Base-by-base conservation (phyloP, 768 basidiomycete genomes). In the Leccinum sublutescens region DNA sequence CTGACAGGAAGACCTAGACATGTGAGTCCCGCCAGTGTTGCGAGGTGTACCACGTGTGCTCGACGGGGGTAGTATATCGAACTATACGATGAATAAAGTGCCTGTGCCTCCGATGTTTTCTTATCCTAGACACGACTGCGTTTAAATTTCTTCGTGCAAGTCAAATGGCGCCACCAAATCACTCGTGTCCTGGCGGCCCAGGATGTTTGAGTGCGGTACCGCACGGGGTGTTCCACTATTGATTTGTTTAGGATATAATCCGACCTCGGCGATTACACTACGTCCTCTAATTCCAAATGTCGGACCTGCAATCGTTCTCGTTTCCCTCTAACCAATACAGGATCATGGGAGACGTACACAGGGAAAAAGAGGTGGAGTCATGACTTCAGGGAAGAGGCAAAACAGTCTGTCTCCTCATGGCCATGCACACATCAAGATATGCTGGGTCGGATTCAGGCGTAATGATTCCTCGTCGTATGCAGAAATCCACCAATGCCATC, bases 401-500 rank as follows among this genome's bases (percentile, higher is more conserved):
- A 23, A 66, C 38, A 27, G 31, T 43, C 1, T 66, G 60, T 34
- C 54, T 58, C 23, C 57, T 65, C 55, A 72, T 59, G 4, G 63
- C 59, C 65, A 64, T 56, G 33, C 70, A 74, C 23, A 74, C 21
- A 10, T 66, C 70, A 1, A 67, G 60, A 52, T 65, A 74, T 5
- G 27, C 58, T 3, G 58, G 45, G 14, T 71, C 70, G 17, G 67
- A 66, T 54, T 69, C 64, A 4, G 69, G 65, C 1, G 63, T 66
- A 43, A 67, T 60, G 6, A 65, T 51, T 15, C 78, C 79, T 25
- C 75, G 75, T 48, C 76, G 70, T 55, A 77, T 63, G 59, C 77
- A 66, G 60, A 80, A 80, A 58, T 79, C 77, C 5, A 80, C 61
- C 49, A 79, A 67, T 1, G 76, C 79, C 62, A 80, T 64, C 17